These are phyloP conservation scores for Cryptosporidium baileyi DNA, from an alignment of 169 alveolate species.

Conservation along the genomic window DNA sequence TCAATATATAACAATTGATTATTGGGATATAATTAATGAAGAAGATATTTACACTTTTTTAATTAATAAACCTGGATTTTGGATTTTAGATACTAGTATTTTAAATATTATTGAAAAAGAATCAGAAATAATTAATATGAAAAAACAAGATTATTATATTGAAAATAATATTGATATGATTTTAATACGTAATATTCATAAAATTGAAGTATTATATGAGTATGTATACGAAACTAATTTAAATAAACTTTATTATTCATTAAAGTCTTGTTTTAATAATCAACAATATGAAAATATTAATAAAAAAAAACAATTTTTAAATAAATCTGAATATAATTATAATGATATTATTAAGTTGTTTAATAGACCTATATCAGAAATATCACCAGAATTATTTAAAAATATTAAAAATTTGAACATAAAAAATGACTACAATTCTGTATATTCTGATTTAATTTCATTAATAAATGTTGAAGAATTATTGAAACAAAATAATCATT, in stretches of 20 bases:
- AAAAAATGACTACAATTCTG: background rate
- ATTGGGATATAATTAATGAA: background rate
- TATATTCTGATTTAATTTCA: background rate
- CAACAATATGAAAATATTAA: background rate
- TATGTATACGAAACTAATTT: background rate
- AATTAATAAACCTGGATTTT: conserved; percentile 1
- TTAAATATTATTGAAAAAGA: background rate
- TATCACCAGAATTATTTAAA: background rate
- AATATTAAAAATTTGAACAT: background rate
- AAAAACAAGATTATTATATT: background rate
- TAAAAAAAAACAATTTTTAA: background rate
- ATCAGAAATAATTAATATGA: background rate
- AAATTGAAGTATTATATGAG: background rate
- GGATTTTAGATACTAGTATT: conserved; percentile 16
- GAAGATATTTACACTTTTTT: background rate
- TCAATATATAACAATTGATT: background rate
- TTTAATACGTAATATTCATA: background rate
- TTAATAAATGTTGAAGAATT: conserved; percentile 9
- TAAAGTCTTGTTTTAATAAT: background rate
- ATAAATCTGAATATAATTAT: background rate
- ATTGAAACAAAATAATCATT: background rate
- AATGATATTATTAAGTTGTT: background rate
- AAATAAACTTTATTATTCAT: conserved; percentile 1
- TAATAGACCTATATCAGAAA: conserved; percentile 34
- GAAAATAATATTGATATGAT: conserved; percentile 27